These are phyloP conservation scores for Ophiobolus disseminans DNA, from an alignment of 2,329 filamentous ascomycete genomes.

Conservation along the genomic window DNA sequence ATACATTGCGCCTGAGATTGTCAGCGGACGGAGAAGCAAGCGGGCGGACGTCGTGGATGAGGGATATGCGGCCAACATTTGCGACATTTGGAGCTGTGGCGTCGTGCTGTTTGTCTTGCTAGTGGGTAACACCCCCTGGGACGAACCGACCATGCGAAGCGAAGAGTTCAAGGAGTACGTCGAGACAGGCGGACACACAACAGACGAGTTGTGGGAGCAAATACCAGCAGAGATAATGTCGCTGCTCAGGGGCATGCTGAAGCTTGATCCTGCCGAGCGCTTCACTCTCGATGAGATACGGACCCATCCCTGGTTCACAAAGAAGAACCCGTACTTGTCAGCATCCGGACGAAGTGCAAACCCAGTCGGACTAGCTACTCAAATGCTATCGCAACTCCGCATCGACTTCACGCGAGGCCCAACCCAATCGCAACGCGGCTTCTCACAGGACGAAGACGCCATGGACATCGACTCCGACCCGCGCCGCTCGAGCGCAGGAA, in stretches of 20 bases:
- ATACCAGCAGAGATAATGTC: slow-evolving; percentile 78
- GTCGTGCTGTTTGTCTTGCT: slow-evolving; percentile 97
- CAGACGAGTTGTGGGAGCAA: slow-evolving; percentile 83
- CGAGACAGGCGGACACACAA: slow-evolving; percentile 77
- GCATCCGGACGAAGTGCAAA: slow-evolving; percentile 77
- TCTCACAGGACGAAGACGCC: slow-evolving; percentile 55
- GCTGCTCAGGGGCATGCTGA: slow-evolving; percentile 91
- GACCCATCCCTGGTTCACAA: slow-evolving; percentile 93
- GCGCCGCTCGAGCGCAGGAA: slow-evolving; percentile 41
- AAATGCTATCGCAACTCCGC: slow-evolving; percentile 88
- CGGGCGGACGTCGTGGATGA: slow-evolving; percentile 58
- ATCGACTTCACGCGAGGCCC: slow-evolving; percentile 83
- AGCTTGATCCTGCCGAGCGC: slow-evolving; percentile 73
- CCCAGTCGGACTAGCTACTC: slow-evolving; percentile 84
- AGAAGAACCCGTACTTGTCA: slow-evolving; percentile 77
- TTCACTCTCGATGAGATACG: slow-evolving; percentile 89
- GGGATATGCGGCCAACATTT: slow-evolving; percentile 78
- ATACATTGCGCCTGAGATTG: slow-evolving; percentile 95
- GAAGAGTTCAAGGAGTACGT: slow-evolving; percentile 93
- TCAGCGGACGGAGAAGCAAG: slow-evolving; percentile 58
- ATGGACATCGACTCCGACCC: slow-evolving; percentile 73
- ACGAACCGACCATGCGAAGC: slow-evolving; percentile 83
- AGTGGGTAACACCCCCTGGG: slow-evolving; percentile 97
- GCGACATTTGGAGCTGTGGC: slow-evolving; percentile 96
- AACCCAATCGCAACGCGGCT: slow-evolving; percentile 56